Evolutionary conservation across 805 yeast species (phyloP).

Genomic region (Pichia manshurica): DNA sequence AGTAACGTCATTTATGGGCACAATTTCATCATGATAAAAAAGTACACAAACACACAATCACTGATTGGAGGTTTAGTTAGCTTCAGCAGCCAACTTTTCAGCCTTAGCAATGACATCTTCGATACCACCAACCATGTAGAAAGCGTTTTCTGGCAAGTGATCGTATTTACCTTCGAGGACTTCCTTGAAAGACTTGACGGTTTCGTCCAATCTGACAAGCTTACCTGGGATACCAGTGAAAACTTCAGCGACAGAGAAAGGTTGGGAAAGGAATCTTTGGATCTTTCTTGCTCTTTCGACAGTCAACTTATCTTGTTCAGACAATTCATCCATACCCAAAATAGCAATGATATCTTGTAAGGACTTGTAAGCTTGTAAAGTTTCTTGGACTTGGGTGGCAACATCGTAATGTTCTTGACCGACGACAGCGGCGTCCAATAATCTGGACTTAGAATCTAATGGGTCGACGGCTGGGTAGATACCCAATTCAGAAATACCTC

Average conservation of each 20-base stretch:
- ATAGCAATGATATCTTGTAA: constrained; percentile 99
- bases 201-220: constrained; percentile 94
- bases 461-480: constrained; percentile 99
- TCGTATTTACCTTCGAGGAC: constrained; percentile 98
- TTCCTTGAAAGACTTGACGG: constrained; percentile 90
- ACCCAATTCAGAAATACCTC: constrained; percentile 99
- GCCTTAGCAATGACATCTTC: constrained; percentile 98
- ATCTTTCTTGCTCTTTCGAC: constrained; percentile 99
- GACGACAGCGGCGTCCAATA: constrained; percentile 93
- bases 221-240: constrained; percentile 99
- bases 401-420: constrained; percentile 98
- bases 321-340: constrained; percentile 99
- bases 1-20: constrained; percentile 11
- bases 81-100: constrained; percentile 95
- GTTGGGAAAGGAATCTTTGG: constrained; percentile 99
- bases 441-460: constrained; percentile 97
- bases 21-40: constrained; percentile 3
- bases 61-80: constrained; percentile 42
- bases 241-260: constrained; percentile 99
- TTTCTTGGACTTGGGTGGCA: constrained; percentile 94
- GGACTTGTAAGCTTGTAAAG: constrained; percentile 99
- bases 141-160: constrained; percentile 97
- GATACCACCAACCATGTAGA: constrained; percentile 99
- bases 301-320: constrained; percentile 96
- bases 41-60: constrained; percentile 9